These are phyloP conservation scores for Kazachstania taianensis DNA, from an alignment of 805 yeast genomes.

Conservation along the genomic window DNA sequence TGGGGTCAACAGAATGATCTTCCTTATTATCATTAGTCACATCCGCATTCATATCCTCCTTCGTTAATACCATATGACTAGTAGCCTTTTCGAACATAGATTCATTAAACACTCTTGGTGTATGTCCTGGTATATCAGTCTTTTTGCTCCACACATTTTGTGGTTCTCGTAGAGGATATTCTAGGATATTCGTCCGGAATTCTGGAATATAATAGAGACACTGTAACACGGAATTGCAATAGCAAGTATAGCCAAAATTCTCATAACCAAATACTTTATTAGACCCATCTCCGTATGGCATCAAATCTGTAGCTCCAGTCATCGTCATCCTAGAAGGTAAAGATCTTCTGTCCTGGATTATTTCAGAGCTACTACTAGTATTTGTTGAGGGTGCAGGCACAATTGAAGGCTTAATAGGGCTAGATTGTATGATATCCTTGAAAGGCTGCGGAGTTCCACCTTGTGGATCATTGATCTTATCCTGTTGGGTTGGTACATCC, in stretches of 20 bases:
- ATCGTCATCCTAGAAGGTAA: no score
- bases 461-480: no score
- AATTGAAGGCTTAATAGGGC: no score
- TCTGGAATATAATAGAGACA: constrained; percentile 66
- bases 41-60: background rate
- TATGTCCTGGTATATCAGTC: constrained; percentile 30
- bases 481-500: no score
- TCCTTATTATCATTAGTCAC: background rate
- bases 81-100: constrained; percentile 1
- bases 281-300: constrained; percentile 59
- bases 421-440: no score
- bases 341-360: no score
- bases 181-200: constrained; percentile 49
- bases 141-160: constrained; percentile 29
- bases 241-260: constrained; percentile 84
- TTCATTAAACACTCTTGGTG: constrained; percentile 4
- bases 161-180: constrained; percentile 35
- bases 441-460: no score
- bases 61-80: no score
- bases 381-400: no score
- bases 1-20: background rate
- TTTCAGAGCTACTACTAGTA: no score
- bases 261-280: constrained; percentile 70
- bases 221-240: constrained; percentile 86
- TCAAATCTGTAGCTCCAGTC: no score